Percentiles rank a stretch among this genome's conserved stretches.
These are phyloP conservation scores for Pelargonium exstipulatum DNA, from an alignment of 441 rosid species.

Conservation along the genomic window DNA sequence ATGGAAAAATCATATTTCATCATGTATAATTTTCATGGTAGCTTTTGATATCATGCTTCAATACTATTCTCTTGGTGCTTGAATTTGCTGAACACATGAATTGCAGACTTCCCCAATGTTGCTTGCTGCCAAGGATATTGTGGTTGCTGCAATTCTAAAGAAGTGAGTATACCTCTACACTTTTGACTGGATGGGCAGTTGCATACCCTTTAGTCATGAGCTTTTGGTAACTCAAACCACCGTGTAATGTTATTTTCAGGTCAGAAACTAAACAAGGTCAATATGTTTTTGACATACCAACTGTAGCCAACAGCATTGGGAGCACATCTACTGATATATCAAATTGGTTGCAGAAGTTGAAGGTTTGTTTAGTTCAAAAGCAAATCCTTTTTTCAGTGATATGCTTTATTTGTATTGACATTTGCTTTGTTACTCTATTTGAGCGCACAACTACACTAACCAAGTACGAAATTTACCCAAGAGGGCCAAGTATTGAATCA, in stretches of 20 bases:
- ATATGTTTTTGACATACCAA: slow-evolving; percentile 62
- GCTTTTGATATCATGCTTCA: slow-evolving; percentile 10
- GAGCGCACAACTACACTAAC: not conserved
- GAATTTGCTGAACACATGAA: slow-evolving; percentile 21
- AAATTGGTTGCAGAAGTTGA: slow-evolving; percentile 57
- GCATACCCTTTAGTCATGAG: slow-evolving; percentile 10
- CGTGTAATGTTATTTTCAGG: slow-evolving; percentile 41
- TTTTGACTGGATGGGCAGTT: not conserved
- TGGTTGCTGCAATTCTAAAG: slow-evolving; percentile 64
- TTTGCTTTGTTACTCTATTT: slow-evolving; percentile 1
- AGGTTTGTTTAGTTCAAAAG: slow-evolving; percentile 40
- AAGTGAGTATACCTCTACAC: slow-evolving; percentile 34
- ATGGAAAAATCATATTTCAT: not conserved
- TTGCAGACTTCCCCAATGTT: slow-evolving; percentile 64
- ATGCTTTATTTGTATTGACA: slow-evolving; percentile 1
- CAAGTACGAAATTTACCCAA: not conserved
- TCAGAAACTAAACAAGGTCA: slow-evolving; percentile 73
- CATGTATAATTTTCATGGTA: not conserved
- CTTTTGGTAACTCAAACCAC: slow-evolving; percentile 21
- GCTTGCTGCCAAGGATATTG: slow-evolving; percentile 58
- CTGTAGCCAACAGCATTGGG: slow-evolving; percentile 62
- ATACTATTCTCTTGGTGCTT: slow-evolving; percentile 24
- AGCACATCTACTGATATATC: slow-evolving; percentile 48
- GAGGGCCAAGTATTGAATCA: not conserved
- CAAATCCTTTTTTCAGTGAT: slow-evolving; percentile 11